Evolutionary conservation across 2,329 filamentous ascomycete genomes (phyloP), one percentile per base, ranked within the genome.

Genomic region (Zopfia rhizophila): DNA sequence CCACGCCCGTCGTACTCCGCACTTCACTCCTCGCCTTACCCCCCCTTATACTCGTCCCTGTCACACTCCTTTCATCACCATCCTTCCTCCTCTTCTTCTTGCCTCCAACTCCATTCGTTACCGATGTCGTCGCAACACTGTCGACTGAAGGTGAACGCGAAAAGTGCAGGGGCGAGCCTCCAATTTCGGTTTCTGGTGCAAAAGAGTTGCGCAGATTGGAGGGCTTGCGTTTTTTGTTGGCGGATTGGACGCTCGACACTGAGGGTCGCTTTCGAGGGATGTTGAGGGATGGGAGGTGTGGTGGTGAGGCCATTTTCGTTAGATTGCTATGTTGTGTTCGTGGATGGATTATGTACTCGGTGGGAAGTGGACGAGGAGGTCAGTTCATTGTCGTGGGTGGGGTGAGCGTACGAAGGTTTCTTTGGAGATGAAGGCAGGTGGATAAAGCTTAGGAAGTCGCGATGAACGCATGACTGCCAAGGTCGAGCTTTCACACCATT

Each of bases 131-230:
- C 22, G 84, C 85, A 51, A 84, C 63, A 35, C 68, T 71, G 29
- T 89, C 86, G 38, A 85, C 76, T 2, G 84, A 88, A 0, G 87
- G 87, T 0, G 86, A 89, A 12, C 87, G 82, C 13, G 78, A 78
- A 54, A 72, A 77, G 28, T 80, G 80, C 0, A 82, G 79, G 2
- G 82, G 84, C 16, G 77, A 72, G n/a, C 66, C 70, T 14, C 70
- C 67, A 14, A 49, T 51, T 42, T 69, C 65, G 41, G 83, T 76
- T 47, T 85, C 86, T 18, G 89, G 88, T 0, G 89, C 88, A 64
- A 91, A 94, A 0, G 89, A 91, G 4, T 90, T 92, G 27, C 90
- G 88, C 2, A 94, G 82, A 3, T 85, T 81, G 10, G 87, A 90
- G 5, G 85, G 80, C 66, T 92, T 92, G 63, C 89, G 86, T 33